Evolutionary conservation across 352 stramenopile species (phyloP).

Genomic region (Lagenidium giganteum): DNA sequence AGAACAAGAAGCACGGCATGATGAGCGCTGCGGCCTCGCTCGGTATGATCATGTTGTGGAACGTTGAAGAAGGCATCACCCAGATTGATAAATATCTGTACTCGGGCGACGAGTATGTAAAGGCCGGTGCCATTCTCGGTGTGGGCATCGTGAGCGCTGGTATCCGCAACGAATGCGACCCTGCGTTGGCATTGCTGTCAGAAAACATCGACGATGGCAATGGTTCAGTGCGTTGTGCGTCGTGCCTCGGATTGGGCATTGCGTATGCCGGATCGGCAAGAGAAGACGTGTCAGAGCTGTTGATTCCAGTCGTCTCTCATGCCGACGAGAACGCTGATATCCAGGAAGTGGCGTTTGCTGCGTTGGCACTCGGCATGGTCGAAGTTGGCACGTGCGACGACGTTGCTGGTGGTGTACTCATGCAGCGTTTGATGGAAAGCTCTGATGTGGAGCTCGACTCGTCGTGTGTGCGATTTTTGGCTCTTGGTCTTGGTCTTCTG

Average conservation of each 20-base stretch:
- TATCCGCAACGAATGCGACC: slow-evolving; percentile 97
- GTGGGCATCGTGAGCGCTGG: slow-evolving; percentile 94
- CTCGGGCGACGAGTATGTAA: slow-evolving; percentile 97
- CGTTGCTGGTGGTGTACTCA: slow-evolving; percentile 93
- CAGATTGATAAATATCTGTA: slow-evolving; percentile 99
- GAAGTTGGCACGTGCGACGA: slow-evolving; percentile 98
- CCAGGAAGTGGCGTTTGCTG: slow-evolving; percentile 90
- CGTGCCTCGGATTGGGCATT: slow-evolving; percentile 96
- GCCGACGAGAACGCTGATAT: slow-evolving; percentile 90
- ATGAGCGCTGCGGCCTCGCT: slow-evolving; percentile 97
- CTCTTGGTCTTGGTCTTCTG: slow-evolving; percentile 95
- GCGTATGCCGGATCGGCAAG: slow-evolving; percentile 95
- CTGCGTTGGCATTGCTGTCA: slow-evolving; percentile 94
- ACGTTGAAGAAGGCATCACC: slow-evolving; percentile 99
- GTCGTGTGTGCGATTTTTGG: slow-evolving; percentile 95
- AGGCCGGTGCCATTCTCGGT: slow-evolving; percentile 96
- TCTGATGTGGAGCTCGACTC: slow-evolving; percentile 97
- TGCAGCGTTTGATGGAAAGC: slow-evolving; percentile 98
- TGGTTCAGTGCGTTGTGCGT: slow-evolving; percentile 91
- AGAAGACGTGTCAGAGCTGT: slow-evolving; percentile 96
- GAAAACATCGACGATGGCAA: slow-evolving; percentile 97
- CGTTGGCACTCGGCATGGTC: slow-evolving; percentile 96
- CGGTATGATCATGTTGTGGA: slow-evolving; percentile 98
- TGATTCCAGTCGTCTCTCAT: slow-evolving; percentile 93
- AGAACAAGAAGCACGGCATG: slow-evolving; percentile 99